Base-by-base conservation (phyloP, 805 yeast genomes). In the Candida andamanensis region DNA sequence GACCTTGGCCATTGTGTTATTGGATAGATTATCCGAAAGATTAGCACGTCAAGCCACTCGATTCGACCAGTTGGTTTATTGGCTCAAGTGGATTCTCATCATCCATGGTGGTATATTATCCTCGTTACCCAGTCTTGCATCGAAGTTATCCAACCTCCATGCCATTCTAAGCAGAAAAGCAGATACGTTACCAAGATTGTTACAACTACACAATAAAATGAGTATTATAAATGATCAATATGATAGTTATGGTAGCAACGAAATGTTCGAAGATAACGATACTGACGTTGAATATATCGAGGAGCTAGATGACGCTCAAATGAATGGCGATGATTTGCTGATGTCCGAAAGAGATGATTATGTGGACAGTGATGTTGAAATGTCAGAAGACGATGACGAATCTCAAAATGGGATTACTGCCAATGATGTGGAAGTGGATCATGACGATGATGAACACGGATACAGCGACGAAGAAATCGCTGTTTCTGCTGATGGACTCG, bases 221-320 rank as follows among this genome's bases (percentile, higher is more conserved):
- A 54, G 58, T 28, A 60, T 75, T 65, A 56, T 73, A 28, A 55
- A 67, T 27, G 67, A 60, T 24, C n/a, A n/a, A n/a, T 51, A 68
- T 14, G 29, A 17, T 19, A 25, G 20, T 7, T 17, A 8, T 3
- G 13, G 24, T n/a, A 27, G 24, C 16, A 15, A 16, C 7, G 49
- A 47, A 15, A 54, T 49, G n/a, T 52, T 44, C n/a, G 55, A 54
- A 6, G 55, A 50, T 6, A 50, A 44, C 2, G 75, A 70, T 36
- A 56, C 65, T 31, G 78, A 70, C 31, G 81, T 80, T n/a, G 89
- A 81, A 44, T 80, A 80, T 46, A 62, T 76, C 15, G 90, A 81
- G 55, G 89, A 80, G 45, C 51, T 80, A 16, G 80, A 74, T 47
- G 78, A 72, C 41, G 73, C 72, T 4, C 42, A 45, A 10, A 36